Evolutionary conservation across 169 alveolate genomes (phyloP), one percentile per base, ranked within the genome.

Genomic region (Plasmodium billcollinsi): DNA sequence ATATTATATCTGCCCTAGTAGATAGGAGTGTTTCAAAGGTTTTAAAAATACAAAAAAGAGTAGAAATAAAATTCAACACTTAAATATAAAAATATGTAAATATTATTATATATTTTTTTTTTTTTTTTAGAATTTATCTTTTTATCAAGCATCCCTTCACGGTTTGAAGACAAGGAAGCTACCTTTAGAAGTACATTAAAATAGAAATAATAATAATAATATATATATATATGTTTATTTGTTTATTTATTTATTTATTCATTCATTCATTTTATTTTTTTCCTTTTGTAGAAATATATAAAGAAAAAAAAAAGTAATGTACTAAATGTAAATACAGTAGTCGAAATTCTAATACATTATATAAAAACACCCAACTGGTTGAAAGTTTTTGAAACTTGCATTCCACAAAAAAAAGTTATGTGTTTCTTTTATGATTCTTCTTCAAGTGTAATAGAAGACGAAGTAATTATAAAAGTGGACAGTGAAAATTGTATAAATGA

Each of bases 301-400:
- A 80, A 80, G 11, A 80, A 92, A 80, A 92, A 56, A 71, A 92
- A 92, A 21, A 92, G 92, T 74, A 89, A 92, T 15, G 92, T 92
- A 5, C 74, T 92, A n/a, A 92, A 92, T 73, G 95, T 92, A 2
- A 92, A 92, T 59, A 92, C 95, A 2, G 95, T 92, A 7, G 92
- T 88, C 20, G 95, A 92, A 39, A 92, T 92, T 24, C 52, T 92
- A 56, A 67, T 92, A 7, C 78, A 66, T 63, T 85, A 71, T 52
- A 56, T 85, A 70, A 88, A 92, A 62, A 66, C 33, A 45, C 88
- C 71, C 21, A 72, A 92, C n/a, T 92, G 95, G 95, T 70, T 29
- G 52, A 67, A 59, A 9, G 90, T 69, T 66, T 80, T 80, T 47
- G 78, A 80, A 52, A 67, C 54, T 24, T 80, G 90, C 20, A 59